These are phyloP conservation scores for Oryza glaberrima DNA, from an alignment of 176 grass and related monocot genomes.

Conservation along the genomic window DNA sequence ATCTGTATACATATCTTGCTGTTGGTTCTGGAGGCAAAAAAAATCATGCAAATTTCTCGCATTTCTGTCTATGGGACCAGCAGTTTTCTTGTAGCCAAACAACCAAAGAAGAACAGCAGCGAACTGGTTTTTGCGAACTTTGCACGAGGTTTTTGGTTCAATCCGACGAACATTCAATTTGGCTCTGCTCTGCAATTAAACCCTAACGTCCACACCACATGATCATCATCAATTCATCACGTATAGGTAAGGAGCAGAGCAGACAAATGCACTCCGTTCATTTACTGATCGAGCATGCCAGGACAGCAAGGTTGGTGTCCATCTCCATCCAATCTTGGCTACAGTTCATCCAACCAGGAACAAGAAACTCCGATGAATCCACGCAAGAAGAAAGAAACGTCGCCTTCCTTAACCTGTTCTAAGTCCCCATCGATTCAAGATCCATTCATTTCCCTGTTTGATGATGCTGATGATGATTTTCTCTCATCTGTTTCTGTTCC, in stretches of 20 bases:
- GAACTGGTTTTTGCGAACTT: not conserved
- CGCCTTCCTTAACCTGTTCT: not conserved
- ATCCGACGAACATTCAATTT: not conserved
- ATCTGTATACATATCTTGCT: not conserved
- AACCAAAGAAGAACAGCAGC: not conserved
- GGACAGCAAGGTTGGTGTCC: not conserved
- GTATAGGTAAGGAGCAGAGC: too few relatives aligned
- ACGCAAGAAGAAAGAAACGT: not conserved
- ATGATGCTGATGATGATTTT: not conserved
- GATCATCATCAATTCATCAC: not conserved
- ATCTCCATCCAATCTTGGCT: constrained; percentile 1
- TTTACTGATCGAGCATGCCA: not conserved
- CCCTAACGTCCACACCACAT: not conserved
- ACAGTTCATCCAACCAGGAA: not conserved
- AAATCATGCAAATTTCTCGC: not conserved
- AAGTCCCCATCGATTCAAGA: not conserved
- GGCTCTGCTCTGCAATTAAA: not conserved
- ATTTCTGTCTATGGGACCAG: not conserved
- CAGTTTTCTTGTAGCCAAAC: not conserved
- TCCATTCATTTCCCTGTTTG: not conserved
- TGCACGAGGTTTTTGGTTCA: not conserved
- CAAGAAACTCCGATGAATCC: not conserved
- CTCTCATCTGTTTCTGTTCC: not conserved
- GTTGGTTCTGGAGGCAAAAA: not conserved
- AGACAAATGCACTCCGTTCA: too few relatives aligned